Evolutionary conservation across 2,329 filamentous ascomycete genomes (phyloP).

Genomic region (Hymenoscyphus fraxineus): DNA sequence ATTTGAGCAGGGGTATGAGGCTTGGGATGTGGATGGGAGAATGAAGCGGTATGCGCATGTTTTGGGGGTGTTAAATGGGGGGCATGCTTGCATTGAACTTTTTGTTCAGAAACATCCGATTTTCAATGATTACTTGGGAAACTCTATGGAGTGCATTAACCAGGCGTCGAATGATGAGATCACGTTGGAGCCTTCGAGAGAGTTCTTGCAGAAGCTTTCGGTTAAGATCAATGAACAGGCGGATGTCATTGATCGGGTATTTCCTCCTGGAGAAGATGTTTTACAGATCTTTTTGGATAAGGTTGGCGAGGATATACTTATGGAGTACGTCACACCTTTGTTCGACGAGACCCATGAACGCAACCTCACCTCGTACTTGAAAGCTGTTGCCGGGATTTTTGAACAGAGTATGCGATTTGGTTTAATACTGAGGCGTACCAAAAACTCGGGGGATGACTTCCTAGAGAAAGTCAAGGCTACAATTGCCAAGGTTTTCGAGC

Average conservation of each 20-base stretch:
- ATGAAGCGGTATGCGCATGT: constrained; percentile 91
- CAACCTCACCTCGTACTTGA: constrained; percentile 73
- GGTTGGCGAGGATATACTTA: constrained; percentile 74
- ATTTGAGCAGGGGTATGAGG: constrained; percentile 89
- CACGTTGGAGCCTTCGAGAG: constrained; percentile 72
- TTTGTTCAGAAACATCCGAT: constrained; percentile 88
- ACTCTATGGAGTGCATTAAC: constrained; percentile 78
- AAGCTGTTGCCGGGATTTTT: constrained; percentile 82
- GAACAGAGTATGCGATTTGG: constrained; percentile 80
- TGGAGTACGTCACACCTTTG: constrained; percentile 79
- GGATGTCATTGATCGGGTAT: constrained; percentile 75
- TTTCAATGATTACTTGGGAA: constrained; percentile 69
- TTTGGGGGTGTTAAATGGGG: constrained; percentile 76
- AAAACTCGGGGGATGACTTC: constrained; percentile 57
- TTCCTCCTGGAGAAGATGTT: constrained; percentile 65
- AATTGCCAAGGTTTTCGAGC: constrained; percentile 75
- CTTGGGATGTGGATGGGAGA: constrained; percentile 78
- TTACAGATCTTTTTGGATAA: constrained; percentile 78
- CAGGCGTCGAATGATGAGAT: constrained; percentile 62
- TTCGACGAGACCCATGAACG: constrained; percentile 83
- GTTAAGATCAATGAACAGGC: constrained; percentile 79
- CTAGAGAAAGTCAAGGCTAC: constrained; percentile 63
- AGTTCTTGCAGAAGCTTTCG: constrained; percentile 74
- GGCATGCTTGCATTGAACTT: constrained; percentile 71
- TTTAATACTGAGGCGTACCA: constrained; percentile 64